Evolutionary conservation across 257 asterid species (phyloP).

Genomic region (Solanum sparsipilum): DNA sequence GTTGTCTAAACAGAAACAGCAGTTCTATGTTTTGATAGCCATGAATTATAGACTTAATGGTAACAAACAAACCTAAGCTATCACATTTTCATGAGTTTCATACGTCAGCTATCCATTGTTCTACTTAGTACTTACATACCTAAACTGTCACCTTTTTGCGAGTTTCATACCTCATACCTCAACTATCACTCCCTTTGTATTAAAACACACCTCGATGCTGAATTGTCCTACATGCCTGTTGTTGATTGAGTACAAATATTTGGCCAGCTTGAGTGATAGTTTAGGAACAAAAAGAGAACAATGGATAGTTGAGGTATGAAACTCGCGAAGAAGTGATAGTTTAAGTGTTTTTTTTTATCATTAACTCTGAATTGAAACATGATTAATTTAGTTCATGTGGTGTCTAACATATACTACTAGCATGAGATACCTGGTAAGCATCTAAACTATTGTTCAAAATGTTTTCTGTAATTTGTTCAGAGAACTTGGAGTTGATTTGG

Average conservation of each 20-base stretch:
- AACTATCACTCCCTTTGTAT: not conserved
- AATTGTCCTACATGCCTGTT: fast-evolving
- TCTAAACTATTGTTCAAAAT: not conserved
- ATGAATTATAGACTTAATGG: not conserved
- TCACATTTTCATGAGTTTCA: not conserved
- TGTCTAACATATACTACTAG: not conserved
- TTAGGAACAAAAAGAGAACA: not conserved
- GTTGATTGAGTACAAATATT: not conserved
- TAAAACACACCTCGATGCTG: not conserved
- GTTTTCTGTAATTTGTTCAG: constrained; percentile 17
- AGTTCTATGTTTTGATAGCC: not conserved
- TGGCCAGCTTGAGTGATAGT: not conserved
- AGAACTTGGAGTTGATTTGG: constrained; percentile 71
- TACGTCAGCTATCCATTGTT: not conserved
- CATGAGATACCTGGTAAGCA: not conserved
- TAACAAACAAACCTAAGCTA: not conserved
- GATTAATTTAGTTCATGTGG: not conserved
- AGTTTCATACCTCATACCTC: not conserved
- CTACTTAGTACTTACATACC: not conserved
- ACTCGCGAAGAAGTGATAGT: not conserved
- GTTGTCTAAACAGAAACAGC: not conserved
- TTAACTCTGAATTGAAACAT: not conserved
- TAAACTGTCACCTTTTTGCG: not conserved
- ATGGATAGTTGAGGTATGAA: not conserved
- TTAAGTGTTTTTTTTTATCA: not conserved